These are phyloP conservation scores for Naegleria lovaniensis DNA, from an alignment of 208 protist species.

Conservation along the genomic window DNA sequence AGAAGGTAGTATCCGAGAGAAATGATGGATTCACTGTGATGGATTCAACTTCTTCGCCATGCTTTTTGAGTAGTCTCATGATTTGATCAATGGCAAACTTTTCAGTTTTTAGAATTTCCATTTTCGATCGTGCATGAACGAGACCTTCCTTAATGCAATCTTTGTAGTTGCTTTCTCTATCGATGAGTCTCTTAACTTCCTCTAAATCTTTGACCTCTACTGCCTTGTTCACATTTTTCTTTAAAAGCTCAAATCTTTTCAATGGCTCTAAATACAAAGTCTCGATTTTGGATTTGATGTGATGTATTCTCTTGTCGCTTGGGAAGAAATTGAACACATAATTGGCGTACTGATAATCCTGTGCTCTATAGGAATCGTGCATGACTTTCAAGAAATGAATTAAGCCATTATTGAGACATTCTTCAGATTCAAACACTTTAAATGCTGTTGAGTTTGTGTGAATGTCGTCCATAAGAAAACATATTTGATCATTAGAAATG, in stretches of 20 bases:
- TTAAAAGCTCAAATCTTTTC: neutral
- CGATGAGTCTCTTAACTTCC: neutral
- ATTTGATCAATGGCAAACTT: neutral
- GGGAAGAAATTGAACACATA: neutral
- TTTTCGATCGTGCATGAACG: neutral
- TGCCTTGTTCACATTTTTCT: neutral
- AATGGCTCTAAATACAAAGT: neutral
- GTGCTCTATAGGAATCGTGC: neutral
- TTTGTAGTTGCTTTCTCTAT: neutral
- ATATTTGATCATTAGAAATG: too few relatives aligned
- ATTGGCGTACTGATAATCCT: neutral
- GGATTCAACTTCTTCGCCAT: neutral
- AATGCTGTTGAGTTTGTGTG: too few relatives aligned
- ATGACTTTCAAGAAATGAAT: neutral
- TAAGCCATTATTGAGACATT: neutral
- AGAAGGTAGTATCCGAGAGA: neutral
- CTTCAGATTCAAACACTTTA: neutral
- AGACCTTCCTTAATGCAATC: neutral
- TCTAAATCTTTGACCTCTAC: neutral
- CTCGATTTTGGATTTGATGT: neutral
- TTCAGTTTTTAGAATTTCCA: neutral
- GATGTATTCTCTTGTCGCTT: neutral
- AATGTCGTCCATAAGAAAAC: too few relatives aligned
- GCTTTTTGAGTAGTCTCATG: neutral
- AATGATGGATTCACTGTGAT: neutral